These are phyloP conservation scores for Hypoxylon sp. DNA, from an alignment of 2,329 filamentous ascomycete genomes.

Conservation along the genomic window DNA sequence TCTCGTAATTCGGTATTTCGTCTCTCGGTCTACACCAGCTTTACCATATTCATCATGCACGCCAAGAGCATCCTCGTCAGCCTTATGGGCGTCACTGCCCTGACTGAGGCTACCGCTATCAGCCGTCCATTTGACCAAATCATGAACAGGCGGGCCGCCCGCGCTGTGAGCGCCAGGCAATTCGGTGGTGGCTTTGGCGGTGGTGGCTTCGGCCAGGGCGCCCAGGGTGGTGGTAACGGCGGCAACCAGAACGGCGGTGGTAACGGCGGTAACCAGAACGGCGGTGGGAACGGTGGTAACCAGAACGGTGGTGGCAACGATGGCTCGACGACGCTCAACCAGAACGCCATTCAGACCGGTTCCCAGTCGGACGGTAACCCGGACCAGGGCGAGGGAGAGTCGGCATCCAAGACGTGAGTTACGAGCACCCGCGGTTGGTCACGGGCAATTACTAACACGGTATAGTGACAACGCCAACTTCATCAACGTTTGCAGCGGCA, in stretches of 20 bases:
- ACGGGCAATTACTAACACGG: conserved; percentile 30
- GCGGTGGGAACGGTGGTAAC: conserved; percentile 37
- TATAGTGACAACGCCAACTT: conserved; percentile 66
- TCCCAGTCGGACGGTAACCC: conserved; percentile 49
- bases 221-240: conserved; percentile 17
- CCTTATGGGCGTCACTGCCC: conserved; percentile 57
- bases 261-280: conserved; percentile 40
- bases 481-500: conserved; percentile 67
- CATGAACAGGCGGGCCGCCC: conserved; percentile 40
- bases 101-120: conserved; percentile 56
- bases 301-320: not conserved
- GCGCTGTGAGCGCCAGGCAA: conserved; percentile 53
- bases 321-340: conserved; percentile 48
- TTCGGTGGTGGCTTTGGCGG: conserved; percentile 38
- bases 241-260: conserved; percentile 30
- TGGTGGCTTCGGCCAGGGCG: not conserved
- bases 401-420: conserved; percentile 61
- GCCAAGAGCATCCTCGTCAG: conserved; percentile 58
- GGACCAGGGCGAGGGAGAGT: conserved; percentile 53
- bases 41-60: conserved; percentile 55
- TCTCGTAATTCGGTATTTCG: conserved; percentile 34
- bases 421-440: not conserved
- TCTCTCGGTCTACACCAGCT: conserved; percentile 29
- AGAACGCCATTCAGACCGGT: conserved; percentile 58
- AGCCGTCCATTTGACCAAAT: conserved; percentile 48